Percentiles rank a stretch among this genome's conserved stretches.
These are phyloP conservation scores for Vitis hybrid DNA, from an alignment of 177 flowering plant genomes.

Conservation along the genomic window DNA sequence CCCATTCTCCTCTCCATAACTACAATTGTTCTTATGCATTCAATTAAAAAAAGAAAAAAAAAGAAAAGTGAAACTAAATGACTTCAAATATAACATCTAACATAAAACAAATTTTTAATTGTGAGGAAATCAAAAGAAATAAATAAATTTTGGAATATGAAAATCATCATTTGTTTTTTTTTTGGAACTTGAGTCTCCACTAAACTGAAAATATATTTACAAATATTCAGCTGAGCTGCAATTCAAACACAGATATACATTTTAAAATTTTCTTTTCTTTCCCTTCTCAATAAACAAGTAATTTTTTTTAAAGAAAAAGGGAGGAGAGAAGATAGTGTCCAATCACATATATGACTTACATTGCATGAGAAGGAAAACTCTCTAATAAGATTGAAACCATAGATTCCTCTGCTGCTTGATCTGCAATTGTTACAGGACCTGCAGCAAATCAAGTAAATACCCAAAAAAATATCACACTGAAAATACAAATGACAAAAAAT, in stretches of 20 bases:
- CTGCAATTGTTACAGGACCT: slow-evolving; percentile 99
- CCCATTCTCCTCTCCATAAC: slow-evolving; percentile 96
- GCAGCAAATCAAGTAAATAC: neutral
- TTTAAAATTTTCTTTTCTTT: too few relatives aligned
- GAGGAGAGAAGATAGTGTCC: too few relatives aligned
- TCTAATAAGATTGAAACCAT: slow-evolving; percentile 76
- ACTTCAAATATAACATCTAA: neutral
- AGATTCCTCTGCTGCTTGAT: slow-evolving; percentile 84
- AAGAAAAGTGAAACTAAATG: neutral
- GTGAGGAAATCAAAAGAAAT: too few relatives aligned
- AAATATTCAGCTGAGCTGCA: too few relatives aligned
- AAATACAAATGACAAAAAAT: neutral
- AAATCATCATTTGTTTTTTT: neutral
- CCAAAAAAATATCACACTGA: neutral
- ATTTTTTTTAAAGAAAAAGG: neutral
- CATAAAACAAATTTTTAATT: too few relatives aligned
- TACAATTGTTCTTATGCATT: slow-evolving; percentile 28
- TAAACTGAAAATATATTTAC: too few relatives aligned
- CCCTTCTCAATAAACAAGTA: too few relatives aligned
- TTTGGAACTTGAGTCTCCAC: too few relatives aligned
- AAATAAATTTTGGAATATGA: too few relatives aligned
- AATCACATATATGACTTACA: slow-evolving; percentile 43
- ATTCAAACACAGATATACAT: too few relatives aligned
- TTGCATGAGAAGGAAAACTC: slow-evolving; percentile 86
- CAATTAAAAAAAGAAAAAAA: neutral